Evolutionary conservation across 768 basidiomycete genomes (phyloP).

Genomic region (Roridomyces roridus): DNA sequence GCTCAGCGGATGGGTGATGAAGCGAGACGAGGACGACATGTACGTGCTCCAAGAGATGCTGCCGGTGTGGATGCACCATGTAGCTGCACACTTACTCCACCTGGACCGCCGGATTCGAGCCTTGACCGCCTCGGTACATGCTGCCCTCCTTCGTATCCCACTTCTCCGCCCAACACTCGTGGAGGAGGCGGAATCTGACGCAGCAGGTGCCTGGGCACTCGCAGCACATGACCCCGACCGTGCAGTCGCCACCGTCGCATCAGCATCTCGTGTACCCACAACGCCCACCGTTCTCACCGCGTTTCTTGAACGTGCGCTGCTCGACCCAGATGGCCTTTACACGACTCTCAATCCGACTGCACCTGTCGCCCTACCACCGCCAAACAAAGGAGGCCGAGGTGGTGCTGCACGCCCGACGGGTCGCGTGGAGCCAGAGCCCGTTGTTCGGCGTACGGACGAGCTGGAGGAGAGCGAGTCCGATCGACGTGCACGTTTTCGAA

Average conservation of each 20-base stretch:
- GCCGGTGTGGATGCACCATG: conserved; percentile 93
- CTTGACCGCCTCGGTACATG: conserved; percentile 65
- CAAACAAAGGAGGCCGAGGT: conserved; percentile 2
- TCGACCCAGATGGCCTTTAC: conserved; percentile 69
- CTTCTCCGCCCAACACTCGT: conserved; percentile 54
- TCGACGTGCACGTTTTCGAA: conserved; percentile 69
- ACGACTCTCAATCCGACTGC: conserved; percentile 65
- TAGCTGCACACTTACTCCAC: conserved; percentile 82
- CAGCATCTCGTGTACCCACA: conserved; percentile 8
- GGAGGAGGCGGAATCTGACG: conserved; percentile 48
- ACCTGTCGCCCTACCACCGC: conserved; percentile 42
- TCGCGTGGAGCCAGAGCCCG: background rate
- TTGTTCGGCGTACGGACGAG: conserved; percentile 57
- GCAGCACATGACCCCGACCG: conserved; percentile 76
- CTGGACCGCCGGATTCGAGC: conserved; percentile 77
- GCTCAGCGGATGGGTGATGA: conserved; percentile 67
- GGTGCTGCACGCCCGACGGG: conserved; percentile 11
- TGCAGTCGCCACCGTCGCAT: conserved; percentile 55
- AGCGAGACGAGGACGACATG: conserved; percentile 48
- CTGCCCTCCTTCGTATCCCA: conserved; percentile 64
- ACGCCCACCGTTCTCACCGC: conserved; percentile 45
- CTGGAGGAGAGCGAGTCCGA: conserved; percentile 76
- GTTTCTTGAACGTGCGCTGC: conserved; percentile 59
- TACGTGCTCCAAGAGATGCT: conserved; percentile 63
- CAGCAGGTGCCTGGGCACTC: conserved; percentile 75